These are phyloP conservation scores for Neonectria hederae DNA, from an alignment of 2,329 filamentous ascomycete genomes.

Conservation along the genomic window DNA sequence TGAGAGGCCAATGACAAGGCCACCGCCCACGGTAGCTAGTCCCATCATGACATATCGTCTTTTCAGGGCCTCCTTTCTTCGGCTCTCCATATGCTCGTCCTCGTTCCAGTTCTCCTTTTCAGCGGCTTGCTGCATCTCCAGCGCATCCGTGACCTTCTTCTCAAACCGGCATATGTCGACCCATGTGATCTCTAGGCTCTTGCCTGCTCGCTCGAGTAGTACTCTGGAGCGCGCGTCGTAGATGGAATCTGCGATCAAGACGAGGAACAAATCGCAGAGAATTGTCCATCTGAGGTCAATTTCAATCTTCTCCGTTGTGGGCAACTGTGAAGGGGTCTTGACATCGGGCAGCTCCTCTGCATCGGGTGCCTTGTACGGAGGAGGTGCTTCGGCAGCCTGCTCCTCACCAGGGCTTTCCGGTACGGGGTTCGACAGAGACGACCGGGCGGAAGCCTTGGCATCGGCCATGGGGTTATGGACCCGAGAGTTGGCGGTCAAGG, in stretches of 20 bases:
- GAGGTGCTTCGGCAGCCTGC: constrained; percentile 60
- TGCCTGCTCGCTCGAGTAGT: constrained; percentile 83
- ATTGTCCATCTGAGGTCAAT: constrained; percentile 98
- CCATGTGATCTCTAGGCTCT: constrained; percentile 84
- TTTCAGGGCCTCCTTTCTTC: constrained; percentile 83
- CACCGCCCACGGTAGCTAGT: constrained; percentile 92
- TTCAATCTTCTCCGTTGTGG: constrained; percentile 84
- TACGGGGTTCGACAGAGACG: constrained; percentile 31
- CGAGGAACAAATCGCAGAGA: constrained; percentile 92
- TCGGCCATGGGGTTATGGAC: constrained; percentile 92
- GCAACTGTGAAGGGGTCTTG: constrained; percentile 83
- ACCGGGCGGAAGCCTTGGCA: constrained; percentile 24
- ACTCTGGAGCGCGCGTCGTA: constrained; percentile 91
- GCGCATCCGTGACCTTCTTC: constrained; percentile 93
- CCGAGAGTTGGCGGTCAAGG: constrained; percentile 89
- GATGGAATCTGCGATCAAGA: constrained; percentile 93
- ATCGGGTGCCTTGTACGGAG: constrained; percentile 70
- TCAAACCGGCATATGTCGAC: constrained; percentile 96
- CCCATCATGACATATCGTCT: constrained; percentile 95
- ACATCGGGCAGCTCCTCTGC: constrained; percentile 81
- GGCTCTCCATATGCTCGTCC: constrained; percentile 88
- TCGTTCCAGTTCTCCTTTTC: constrained; percentile 99
- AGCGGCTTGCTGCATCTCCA: constrained; percentile 96
- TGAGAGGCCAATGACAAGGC: constrained; percentile 93
- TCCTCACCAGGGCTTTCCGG: constrained; percentile 52